Percentiles rank a stretch among this genome's conserved stretches.
phyloP scores from a whole-genome alignment of 768 basidiomycete species.

The Pholiota molesta region DNA sequence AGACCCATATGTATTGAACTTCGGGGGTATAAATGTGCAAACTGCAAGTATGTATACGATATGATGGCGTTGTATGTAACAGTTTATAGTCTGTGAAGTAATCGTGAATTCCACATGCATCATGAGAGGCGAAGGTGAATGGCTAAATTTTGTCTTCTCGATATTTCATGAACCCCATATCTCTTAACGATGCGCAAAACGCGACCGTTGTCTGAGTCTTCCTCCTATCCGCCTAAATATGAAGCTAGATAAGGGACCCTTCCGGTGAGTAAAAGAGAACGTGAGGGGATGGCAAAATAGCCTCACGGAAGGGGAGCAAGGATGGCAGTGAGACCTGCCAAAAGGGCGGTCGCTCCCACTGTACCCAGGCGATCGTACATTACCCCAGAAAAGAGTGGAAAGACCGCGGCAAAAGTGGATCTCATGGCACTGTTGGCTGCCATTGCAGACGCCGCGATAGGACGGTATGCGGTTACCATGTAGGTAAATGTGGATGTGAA shows the following conservation, averaged over 20 bases:
- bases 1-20: too few relatives aligned
- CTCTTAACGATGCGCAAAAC: slow-evolving; percentile 8
- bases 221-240: slow-evolving; percentile 21
- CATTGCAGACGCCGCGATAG: slow-evolving; percentile 69
- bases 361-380: slow-evolving; percentile 70
- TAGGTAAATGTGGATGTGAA: slow-evolving; percentile 76
- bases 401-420: slow-evolving; percentile 61
- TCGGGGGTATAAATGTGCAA: too few relatives aligned
- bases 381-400: slow-evolving; percentile 67
- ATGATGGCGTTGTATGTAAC: too few relatives aligned
- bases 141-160: too few relatives aligned
- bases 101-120: too few relatives aligned
- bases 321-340: slow-evolving; percentile 63
- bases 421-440: slow-evolving; percentile 67
- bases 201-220: slow-evolving; percentile 11
- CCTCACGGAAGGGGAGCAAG: slow-evolving; percentile 66
- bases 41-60: too few relatives aligned
- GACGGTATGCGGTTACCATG: slow-evolving; percentile 68
- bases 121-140: too few relatives aligned
- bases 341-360: slow-evolving; percentile 71
- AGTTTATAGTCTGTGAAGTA: too few relatives aligned
- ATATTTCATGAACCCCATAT: too few relatives aligned
- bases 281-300: not conserved
- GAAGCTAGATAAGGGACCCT: slow-evolving; percentile 12
- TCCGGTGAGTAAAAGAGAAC: not conserved